Percentiles rank a stretch among this genome's conserved stretches.
These are phyloP conservation scores for Aspergillus ellipticus DNA, from an alignment of 495 filamentous ascomycete species.

Conservation along the genomic window DNA sequence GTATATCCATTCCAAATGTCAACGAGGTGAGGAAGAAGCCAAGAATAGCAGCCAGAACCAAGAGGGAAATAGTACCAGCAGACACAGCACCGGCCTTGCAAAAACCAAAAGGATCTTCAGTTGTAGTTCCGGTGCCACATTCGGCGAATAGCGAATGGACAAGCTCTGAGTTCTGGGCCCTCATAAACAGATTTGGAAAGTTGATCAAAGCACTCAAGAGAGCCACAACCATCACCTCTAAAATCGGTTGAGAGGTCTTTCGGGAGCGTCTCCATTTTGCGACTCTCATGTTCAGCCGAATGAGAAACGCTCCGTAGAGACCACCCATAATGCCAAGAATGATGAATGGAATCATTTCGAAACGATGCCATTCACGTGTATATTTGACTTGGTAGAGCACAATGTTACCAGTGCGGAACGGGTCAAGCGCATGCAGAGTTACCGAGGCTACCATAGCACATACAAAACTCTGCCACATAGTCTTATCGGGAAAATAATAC, in stretches of 20 bases:
- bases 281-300: slow-evolving; percentile 87
- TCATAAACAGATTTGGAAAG: slow-evolving; percentile 93
- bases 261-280: slow-evolving; percentile 71
- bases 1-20: slow-evolving; percentile 95
- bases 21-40: slow-evolving; percentile 82
- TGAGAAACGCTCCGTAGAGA: slow-evolving; percentile 90
- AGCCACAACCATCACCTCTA: slow-evolving; percentile 73
- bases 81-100: slow-evolving; percentile 73
- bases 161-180: slow-evolving; percentile 84
- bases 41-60: slow-evolving; percentile 73
- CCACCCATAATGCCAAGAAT: slow-evolving; percentile 87
- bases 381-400: slow-evolving; percentile 97
- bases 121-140: slow-evolving; percentile 63
- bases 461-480: slow-evolving; percentile 99
- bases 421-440: slow-evolving; percentile 86
- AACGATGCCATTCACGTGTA: slow-evolving; percentile 86
- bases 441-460: slow-evolving; percentile 98
- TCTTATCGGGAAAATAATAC: slow-evolving; percentile 98
- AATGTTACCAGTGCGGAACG: slow-evolving; percentile 92
- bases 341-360: slow-evolving; percentile 86
- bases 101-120: slow-evolving; percentile 76
- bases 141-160: slow-evolving; percentile 91
- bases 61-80: slow-evolving; percentile 69
- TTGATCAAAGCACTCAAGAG: slow-evolving; percentile 83
- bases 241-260: slow-evolving; percentile 57